phyloP scores from a whole-genome alignment of 371 early-diverging fungal species.

The Mucor velutinosus region DNA sequence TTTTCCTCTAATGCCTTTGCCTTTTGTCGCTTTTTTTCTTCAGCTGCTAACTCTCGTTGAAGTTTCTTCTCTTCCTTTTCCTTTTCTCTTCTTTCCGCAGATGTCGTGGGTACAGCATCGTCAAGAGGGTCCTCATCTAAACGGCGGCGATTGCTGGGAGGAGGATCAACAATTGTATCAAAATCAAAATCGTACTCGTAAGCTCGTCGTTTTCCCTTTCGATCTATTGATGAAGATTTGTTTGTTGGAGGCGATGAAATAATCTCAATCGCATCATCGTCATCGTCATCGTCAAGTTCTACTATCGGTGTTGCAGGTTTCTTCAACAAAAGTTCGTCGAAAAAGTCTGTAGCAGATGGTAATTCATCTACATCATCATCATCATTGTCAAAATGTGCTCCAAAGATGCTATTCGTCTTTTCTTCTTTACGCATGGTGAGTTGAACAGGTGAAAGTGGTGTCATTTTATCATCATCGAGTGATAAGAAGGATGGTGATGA shows the following conservation, averaged over 20 bases:
- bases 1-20: conserved; percentile 22
- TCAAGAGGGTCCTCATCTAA: not conserved
- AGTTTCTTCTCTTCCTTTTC: conserved; percentile 14
- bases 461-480: not conserved
- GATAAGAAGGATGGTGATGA: not conserved
- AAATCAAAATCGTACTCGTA: not conserved
- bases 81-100: conserved; percentile 2
- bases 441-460: not conserved
- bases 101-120: not conserved
- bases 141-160: not conserved
- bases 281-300: conserved; percentile 11
- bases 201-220: conserved; percentile 11
- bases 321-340: conserved; percentile 14
- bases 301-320: not conserved
- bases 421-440: not conserved
- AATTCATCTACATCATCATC: not conserved
- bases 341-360: conserved; percentile 13
- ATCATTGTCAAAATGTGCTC: not conserved
- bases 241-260: not conserved
- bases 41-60: conserved; percentile 12
- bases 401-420: not conserved
- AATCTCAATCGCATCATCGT: not conserved
- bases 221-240: not conserved
- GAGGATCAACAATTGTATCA: not conserved
- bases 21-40: conserved; percentile 15